Base-by-base conservation (phyloP, 371 early-diverging fungal species). In the Actinomortierella wolfii region DNA sequence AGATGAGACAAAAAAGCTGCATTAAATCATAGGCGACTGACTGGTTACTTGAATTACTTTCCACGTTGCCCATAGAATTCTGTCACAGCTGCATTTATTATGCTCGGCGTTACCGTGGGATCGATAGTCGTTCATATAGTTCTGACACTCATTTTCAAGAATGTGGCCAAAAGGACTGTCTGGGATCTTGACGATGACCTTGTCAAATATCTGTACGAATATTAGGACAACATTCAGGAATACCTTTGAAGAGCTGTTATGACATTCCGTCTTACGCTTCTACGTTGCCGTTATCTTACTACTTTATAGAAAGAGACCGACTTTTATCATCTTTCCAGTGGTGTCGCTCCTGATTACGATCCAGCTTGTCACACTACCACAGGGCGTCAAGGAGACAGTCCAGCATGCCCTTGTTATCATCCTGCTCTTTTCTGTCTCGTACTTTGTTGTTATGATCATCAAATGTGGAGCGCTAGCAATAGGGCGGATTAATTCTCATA, bases 111-210 rank as follows among this genome's bases (percentile, higher is more conserved):
- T 18, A 62, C 77, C 5, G 46, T 59, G 0, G 79, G 75, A 3
- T 56, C 76, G 0, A 62, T 77, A 9, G 3, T 69, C 1, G 43
- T 77, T n/a, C 77, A 79, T 41, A 29, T 74, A n/a, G 24, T 62
- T 23, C 53, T 79, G 13, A 51, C 64, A 0, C 54, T 65, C 28
- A 55, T 77, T 6, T 65, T 79, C 25, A 74, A 56, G 23, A 26
- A 60, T 17, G 9, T 75, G 4, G 75, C 77, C 29, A 54, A 56
- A 20, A 75, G 53, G 59, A 67, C 77, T 9, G 57, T 65, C 29
- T 75, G 69, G 67, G 57, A 63, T 41, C 67, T 79, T 54, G 79
- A 79, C 50, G 61, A 70, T 46, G 79, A 77, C 23, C 15, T 79
- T 41, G 71, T 79, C 42, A 64, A 66, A 28, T 51, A 67, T 29